Conservation (phyloP, 106 monocot species). For the Phalaenopsis equestris region DNA sequence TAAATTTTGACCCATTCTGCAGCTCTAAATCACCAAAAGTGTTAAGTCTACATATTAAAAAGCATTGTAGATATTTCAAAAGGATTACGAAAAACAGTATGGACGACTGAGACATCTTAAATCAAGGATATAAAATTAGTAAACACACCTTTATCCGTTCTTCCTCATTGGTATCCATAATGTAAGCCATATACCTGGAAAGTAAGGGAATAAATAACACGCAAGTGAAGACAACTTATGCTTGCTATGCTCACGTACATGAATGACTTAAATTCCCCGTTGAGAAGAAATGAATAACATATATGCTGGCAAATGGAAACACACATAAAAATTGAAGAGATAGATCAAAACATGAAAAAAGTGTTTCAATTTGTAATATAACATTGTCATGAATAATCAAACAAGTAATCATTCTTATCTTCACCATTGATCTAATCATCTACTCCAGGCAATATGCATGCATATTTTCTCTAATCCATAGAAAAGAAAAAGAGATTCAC, state of each 20-base stretch:
- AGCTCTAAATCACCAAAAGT: neutral
- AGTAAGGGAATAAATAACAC: neutral
- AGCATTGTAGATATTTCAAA: neutral
- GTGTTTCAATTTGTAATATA: neutral
- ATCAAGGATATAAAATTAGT: neutral
- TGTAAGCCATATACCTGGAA: slow-evolving; percentile 97
- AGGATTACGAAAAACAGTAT: neutral
- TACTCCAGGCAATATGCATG: neutral
- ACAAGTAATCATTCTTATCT: neutral
- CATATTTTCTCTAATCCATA: neutral
- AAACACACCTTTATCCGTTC: slow-evolving; percentile 62
- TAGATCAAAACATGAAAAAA: neutral
- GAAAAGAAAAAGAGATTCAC: neutral
- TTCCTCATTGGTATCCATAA: slow-evolving; percentile 99
- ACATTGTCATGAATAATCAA: neutral
- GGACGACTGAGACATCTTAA: neutral
- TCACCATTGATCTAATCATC: neutral
- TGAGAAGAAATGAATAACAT: neutral
- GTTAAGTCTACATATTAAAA: neutral
- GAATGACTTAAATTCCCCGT: neutral
- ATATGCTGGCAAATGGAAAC: neutral
- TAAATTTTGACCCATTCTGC: neutral
- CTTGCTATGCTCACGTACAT: neutral
- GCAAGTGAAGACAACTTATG: neutral
- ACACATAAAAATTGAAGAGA: neutral